Percentiles rank a stretch among this genome's conserved stretches.
Evolutionary conservation across 441 rosid genomes (phyloP).

Genomic region (Pelargonium exstipulatum): DNA sequence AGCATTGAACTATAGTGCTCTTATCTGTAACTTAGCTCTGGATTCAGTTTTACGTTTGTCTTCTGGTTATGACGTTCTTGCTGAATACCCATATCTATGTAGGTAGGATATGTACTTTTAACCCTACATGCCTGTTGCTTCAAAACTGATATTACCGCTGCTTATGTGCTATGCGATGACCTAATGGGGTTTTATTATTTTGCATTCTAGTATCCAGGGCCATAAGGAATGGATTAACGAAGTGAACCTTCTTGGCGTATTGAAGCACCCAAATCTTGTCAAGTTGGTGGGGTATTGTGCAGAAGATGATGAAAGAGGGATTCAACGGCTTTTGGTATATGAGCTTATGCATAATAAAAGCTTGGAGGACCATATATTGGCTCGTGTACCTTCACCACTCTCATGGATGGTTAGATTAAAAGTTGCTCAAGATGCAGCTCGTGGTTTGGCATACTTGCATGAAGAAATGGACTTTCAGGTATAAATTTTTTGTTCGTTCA

Average conservation of each 20-base stretch:
- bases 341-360: slow-evolving; percentile 86
- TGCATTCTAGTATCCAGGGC: slow-evolving; percentile 85
- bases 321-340: slow-evolving; percentile 78
- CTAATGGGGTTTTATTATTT: slow-evolving; percentile 26
- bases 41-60: too few species aligned
- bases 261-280: slow-evolving; percentile 92
- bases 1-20: too few species aligned
- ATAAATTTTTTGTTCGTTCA: background rate
- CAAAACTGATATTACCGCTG: background rate
- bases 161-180: background rate
- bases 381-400: slow-evolving; percentile 41
- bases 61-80: too few species aligned
- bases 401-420: slow-evolving; percentile 70
- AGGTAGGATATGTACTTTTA: background rate
- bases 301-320: slow-evolving; percentile 92
- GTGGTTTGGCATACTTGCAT: slow-evolving; percentile 85
- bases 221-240: slow-evolving; percentile 98
- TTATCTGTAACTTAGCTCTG: too few species aligned
- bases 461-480: slow-evolving; percentile 98
- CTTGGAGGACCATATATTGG: slow-evolving; percentile 77
- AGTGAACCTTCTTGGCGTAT: slow-evolving; percentile 81
- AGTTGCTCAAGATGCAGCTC: slow-evolving; percentile 84
- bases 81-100: too few species aligned
- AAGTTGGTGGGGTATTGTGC: slow-evolving; percentile 86
- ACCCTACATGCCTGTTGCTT: background rate